A percentile compares a stretch with the other conserved stretches of the same genome.
phyloP scores from a whole-genome alignment of 768 basidiomycete genomes.

The Mycena alexandri region DNA sequence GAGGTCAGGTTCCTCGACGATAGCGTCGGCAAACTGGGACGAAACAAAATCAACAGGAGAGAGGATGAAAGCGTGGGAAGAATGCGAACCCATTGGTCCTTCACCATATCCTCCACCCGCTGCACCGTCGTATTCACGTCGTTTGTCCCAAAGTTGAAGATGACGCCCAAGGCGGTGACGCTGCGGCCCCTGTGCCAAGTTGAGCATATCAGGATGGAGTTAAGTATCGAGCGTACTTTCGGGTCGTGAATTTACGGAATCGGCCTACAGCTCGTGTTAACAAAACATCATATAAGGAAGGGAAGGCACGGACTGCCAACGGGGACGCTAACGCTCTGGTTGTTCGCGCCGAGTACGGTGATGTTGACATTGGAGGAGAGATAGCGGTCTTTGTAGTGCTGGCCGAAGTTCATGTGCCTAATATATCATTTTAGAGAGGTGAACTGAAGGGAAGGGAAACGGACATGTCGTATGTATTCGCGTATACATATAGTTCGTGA shows the following conservation, averaged over 20 bases:
- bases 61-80: neutral
- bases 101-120: constrained; percentile 77
- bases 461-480: constrained; percentile 75
- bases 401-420: constrained; percentile 76
- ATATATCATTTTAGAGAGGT: neutral
- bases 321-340: constrained; percentile 51
- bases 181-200: constrained; percentile 62
- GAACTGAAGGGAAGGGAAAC: constrained; percentile 18
- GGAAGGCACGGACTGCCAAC: constrained; percentile 46
- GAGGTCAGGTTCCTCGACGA: constrained; percentile 83
- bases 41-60: neutral
- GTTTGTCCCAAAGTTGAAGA: constrained; percentile 82
- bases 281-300: neutral
- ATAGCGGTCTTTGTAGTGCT: constrained; percentile 77
- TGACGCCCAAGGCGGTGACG: constrained; percentile 86
- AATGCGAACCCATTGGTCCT: constrained; percentile 75
- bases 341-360: constrained; percentile 65
- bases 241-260: constrained; percentile 81
- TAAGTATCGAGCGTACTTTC: constrained; percentile 61
- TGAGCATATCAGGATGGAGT: neutral
- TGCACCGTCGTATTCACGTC: constrained; percentile 82
- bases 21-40: constrained; percentile 80
- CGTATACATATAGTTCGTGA: constrained; percentile 87
- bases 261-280: constrained; percentile 47
- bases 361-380: constrained; percentile 91